phyloP scores from a whole-genome alignment of 768 basidiomycete genomes.

The Rhizopogon roseolus region DNA sequence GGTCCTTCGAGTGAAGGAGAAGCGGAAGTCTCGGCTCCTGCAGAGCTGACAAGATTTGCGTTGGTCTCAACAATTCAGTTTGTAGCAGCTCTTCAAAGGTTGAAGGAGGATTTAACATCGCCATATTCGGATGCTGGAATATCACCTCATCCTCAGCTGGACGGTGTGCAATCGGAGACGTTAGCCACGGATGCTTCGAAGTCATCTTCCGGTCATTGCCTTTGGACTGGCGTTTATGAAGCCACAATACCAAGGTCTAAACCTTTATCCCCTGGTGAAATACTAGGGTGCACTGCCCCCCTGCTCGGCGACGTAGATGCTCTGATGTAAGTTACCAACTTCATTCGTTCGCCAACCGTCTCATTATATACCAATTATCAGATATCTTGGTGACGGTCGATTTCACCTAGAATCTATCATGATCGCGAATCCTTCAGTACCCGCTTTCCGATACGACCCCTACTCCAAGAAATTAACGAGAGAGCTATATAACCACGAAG shows the following conservation, averaged over 20 bases:
- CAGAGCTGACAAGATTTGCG: constrained; percentile 65
- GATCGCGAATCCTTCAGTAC: constrained; percentile 96
- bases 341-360: not conserved
- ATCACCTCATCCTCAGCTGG: constrained; percentile 9
- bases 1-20: constrained; percentile 18
- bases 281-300: constrained; percentile 95
- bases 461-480: constrained; percentile 96
- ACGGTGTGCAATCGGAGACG: constrained; percentile 5
- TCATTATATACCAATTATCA: constrained; percentile 58
- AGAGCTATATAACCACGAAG: constrained; percentile 83
- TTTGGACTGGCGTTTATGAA: constrained; percentile 67
- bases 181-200: not conserved
- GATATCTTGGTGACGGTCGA: constrained; percentile 95
- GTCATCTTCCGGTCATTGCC: constrained; percentile 12
- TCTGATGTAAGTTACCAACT: constrained; percentile 58
- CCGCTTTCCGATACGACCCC: constrained; percentile 97
- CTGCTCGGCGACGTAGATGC: constrained; percentile 77
- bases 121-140: constrained; percentile 24
- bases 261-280: constrained; percentile 94
- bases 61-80: constrained; percentile 98
- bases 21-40: constrained; percentile 9
- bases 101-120: constrained; percentile 71
- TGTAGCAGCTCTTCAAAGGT: constrained; percentile 82
- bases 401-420: constrained; percentile 99
- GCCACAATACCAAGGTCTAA: constrained; percentile 78